Conservation (phyloP, 441 rosid species). For the Rhodomyrtus psidioides region DNA sequence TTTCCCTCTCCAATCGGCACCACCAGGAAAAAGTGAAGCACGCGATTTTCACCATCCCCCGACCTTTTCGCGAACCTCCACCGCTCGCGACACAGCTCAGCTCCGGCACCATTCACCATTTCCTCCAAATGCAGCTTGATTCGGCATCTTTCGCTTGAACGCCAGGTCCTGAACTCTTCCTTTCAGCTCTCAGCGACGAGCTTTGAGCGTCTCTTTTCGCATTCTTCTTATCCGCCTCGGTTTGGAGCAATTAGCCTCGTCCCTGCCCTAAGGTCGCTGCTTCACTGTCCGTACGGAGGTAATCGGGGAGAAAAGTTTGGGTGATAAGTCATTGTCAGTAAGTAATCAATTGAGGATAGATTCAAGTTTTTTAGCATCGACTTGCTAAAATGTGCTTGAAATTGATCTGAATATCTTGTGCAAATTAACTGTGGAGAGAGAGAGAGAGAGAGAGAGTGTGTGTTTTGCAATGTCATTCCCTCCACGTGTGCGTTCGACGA, state of each 20-base stretch:
- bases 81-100: neutral
- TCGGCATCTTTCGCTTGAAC: neutral
- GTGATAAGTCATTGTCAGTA: neutral
- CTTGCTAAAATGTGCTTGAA: neutral
- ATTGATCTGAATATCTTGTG: neutral
- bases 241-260: neutral
- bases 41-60: neutral
- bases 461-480: constrained; percentile 40
- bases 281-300: neutral
- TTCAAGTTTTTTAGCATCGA: neutral
- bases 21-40: neutral
- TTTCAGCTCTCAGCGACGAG: neutral
- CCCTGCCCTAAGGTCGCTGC: neutral
- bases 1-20: neutral
- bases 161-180: neutral
- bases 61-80: neutral
- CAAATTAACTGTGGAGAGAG: neutral
- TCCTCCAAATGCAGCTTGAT: neutral
- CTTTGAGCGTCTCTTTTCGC: neutral
- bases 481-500: constrained; percentile 32
- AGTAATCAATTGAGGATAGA: neutral
- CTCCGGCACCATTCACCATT: neutral
- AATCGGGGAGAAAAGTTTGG: neutral
- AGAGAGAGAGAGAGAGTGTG: neutral
- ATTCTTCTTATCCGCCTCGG: neutral